Conservation (phyloP, 495 filamentous ascomycete species). For the Chaetomidium leptoderma region DNA sequence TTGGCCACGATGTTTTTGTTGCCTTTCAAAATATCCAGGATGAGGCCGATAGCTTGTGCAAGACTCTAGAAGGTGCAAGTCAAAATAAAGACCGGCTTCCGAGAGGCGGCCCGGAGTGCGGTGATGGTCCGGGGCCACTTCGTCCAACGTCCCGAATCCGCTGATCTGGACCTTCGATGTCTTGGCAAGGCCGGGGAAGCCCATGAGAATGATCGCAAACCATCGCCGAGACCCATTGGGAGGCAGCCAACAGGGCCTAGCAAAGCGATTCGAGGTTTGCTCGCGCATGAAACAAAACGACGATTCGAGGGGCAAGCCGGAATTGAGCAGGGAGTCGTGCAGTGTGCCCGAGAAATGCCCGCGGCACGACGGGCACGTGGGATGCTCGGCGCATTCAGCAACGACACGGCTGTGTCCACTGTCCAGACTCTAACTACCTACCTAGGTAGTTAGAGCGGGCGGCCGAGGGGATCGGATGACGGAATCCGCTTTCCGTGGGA, state of each 20-base stretch:
- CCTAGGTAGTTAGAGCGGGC: too few relatives aligned
- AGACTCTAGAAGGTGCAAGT: neutral
- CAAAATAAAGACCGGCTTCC: neutral
- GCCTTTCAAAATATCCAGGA: neutral
- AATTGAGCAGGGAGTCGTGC: neutral
- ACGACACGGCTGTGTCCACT: slow-evolving; percentile 12
- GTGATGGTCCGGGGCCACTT: neutral
- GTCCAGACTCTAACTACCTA: too few relatives aligned
- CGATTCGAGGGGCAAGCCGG: neutral
- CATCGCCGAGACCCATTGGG: neutral
- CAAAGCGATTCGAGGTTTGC: neutral
- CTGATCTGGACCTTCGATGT: neutral
- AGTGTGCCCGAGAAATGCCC: neutral
- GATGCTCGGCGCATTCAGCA: slow-evolving; percentile 4
- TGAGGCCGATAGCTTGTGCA: neutral
- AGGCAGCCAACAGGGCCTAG: slow-evolving; percentile 18
- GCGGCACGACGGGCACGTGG: too few relatives aligned
- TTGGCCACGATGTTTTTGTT: neutral
- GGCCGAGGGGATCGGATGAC: slow-evolving; percentile 18
- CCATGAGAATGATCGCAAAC: neutral
- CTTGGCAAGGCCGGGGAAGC: neutral
- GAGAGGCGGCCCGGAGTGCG: neutral
- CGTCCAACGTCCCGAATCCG: neutral
- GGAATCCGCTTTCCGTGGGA: slow-evolving; percentile 13
- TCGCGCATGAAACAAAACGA: slow-evolving; percentile 17